Percentiles rank a stretch among this genome's conserved stretches.
These are phyloP conservation scores for Pleoardoris graminearum DNA, from an alignment of 2,329 filamentous ascomycete species.

Conservation along the genomic window DNA sequence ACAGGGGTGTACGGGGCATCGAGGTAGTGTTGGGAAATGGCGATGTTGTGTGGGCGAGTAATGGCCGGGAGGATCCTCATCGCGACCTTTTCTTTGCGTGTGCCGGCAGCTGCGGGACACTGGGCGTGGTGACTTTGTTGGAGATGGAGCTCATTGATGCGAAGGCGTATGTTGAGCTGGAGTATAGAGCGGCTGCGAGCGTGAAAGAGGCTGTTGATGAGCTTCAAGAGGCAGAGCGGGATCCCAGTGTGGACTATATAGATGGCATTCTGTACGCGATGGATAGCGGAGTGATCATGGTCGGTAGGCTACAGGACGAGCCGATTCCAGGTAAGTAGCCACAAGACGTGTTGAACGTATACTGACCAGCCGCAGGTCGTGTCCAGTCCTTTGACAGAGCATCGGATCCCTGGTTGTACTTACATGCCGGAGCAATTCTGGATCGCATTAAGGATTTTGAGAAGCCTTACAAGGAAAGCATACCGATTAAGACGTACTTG, in stretches of 20 bases:
- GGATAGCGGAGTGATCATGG: slow-evolving; percentile 61
- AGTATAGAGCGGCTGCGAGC: slow-evolving; percentile 60
- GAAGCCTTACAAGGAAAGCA: slow-evolving; percentile 41
- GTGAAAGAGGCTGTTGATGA: slow-evolving; percentile 55
- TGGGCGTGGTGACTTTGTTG: slow-evolving; percentile 64
- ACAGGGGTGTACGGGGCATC: slow-evolving; percentile 62
- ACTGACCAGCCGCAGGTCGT: slow-evolving; percentile 9
- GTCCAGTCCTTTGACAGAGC: slow-evolving; percentile 58
- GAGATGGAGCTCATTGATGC: slow-evolving; percentile 62
- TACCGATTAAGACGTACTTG: slow-evolving; percentile 58
- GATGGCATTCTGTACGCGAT: slow-evolving; percentile 69
- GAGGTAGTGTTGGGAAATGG: slow-evolving; percentile 67
- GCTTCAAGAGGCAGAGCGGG: slow-evolving; percentile 52
- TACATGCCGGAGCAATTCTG: slow-evolving; percentile 58
- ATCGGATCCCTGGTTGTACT: slow-evolving; percentile 73
- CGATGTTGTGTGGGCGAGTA: slow-evolving; percentile 55
- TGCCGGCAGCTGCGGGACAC: slow-evolving; percentile 62
- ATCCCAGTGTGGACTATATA: slow-evolving; percentile 62
- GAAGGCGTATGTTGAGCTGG: slow-evolving; percentile 61
- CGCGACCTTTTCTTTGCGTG: slow-evolving; percentile 63
- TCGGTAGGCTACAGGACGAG: slow-evolving; percentile 60
- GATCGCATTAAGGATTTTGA: slow-evolving; percentile 14
- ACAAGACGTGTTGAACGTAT: background rate
- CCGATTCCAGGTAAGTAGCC: slow-evolving; percentile 32
- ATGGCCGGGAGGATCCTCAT: slow-evolving; percentile 44